Conservation (phyloP, 2,329 filamentous ascomycete genomes). For the Sclerotinia sclerotiorum region DNA sequence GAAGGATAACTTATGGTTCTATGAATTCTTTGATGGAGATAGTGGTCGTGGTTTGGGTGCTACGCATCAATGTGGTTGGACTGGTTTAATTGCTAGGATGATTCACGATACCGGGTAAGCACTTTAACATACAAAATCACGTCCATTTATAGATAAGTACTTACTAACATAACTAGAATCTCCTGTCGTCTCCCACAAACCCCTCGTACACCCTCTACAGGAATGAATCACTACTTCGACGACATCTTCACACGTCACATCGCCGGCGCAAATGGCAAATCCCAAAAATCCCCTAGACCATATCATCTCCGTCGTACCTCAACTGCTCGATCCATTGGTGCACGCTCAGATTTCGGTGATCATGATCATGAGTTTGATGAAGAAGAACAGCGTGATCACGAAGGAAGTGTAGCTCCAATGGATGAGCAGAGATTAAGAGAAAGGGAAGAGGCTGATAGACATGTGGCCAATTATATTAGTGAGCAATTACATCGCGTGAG, state of each 20-base stretch:
- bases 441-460: conserved; percentile 59
- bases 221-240: conserved; percentile 92
- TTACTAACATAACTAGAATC: conserved; percentile 59
- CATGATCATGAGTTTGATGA: conserved; percentile 35
- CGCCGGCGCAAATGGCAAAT: conserved; percentile 41
- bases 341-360: conserved; percentile 72
- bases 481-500: conserved; percentile 76
- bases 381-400: conserved; percentile 39
- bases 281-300: conserved; percentile 46
- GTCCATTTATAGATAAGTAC: background rate
- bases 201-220: conserved; percentile 79
- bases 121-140: background rate
- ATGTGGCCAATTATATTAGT: conserved; percentile 78
- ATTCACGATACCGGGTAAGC: conserved; percentile 95
- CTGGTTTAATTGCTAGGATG: conserved; percentile 90
- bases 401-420: conserved; percentile 49
- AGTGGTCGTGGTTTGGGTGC: conserved; percentile 85
- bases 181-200: conserved; percentile 91
- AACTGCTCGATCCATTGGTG: conserved; percentile 78
- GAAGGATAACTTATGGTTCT: conserved; percentile 93
- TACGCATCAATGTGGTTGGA: conserved; percentile 96
- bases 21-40: conserved; percentile 97
- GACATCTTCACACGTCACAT: conserved; percentile 71
- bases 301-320: conserved; percentile 70
- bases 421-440: conserved; percentile 53